Evolutionary conservation across 2,329 filamentous ascomycete genomes (phyloP), one percentile per base, ranked within the genome.

Genomic region (Cladosporium phlei): DNA sequence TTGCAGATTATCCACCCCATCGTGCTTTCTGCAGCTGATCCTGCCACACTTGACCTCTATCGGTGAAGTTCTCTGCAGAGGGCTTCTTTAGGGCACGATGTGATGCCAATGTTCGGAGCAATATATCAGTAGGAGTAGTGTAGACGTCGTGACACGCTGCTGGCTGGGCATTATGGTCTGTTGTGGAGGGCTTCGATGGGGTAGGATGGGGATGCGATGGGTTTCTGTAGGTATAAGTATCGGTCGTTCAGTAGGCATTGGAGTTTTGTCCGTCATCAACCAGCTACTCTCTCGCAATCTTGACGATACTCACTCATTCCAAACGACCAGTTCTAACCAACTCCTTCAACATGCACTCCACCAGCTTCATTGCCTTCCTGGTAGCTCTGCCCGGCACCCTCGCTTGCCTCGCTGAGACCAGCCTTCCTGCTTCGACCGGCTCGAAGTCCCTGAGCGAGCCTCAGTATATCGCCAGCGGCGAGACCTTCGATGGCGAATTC

Each of bases 391-490:
- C 50, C 9, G 46, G 39, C 27, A 47, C 50, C 12, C 29, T 54
- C 14, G 52, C 52, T 40, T 55, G 52, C 43, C 37, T 49, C 10
- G 52, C 46, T 14, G 46, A 44, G 3, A 50, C 48, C 5, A 50
- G 50, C 21, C 48, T 55, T 7, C 52, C 52, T n/a, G 34, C 46
- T 20, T 46, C 46, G 16, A 51, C 43, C 28, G 46, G 33, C 12
- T 48, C 46, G 21, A 50, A 51, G 42, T 47, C 47, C 24, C 48
- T 48, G 29, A 44, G 27, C 47, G 60, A 66, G 2, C 68, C 69
- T 5, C 66, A 66, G 17, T 62, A 59, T 19, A 61, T 54, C 29
- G 70, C 72, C 38, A 71, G 74, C 50, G 71, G 73, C 27, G 66
- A 61, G 34, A 57, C 59, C n/a, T 68, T 59, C 43, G 65, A 67